Evolutionary conservation across 176 grass and related monocot genomes (phyloP).

Genomic region (Cenchrus americanus): DNA sequence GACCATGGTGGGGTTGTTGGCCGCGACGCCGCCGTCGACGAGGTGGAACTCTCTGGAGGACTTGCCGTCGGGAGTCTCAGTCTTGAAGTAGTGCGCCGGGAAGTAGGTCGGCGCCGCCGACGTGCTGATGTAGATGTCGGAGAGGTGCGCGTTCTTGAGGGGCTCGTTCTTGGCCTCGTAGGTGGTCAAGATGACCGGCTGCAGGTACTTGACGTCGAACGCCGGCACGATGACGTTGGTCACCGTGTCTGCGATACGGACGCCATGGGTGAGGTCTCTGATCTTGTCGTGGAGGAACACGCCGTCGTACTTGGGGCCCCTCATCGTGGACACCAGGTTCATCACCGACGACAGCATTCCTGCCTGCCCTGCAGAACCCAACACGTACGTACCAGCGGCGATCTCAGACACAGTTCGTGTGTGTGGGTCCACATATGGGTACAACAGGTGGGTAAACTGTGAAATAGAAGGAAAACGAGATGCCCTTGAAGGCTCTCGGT

Average conservation of each 20-base stretch:
- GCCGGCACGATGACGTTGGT: slow-evolving; percentile 66
- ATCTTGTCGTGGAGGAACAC: slow-evolving; percentile 58
- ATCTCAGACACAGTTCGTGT: too few relatives aligned
- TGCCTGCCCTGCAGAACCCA: neutral
- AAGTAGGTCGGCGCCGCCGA: slow-evolving; percentile 70
- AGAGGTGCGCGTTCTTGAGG: slow-evolving; percentile 60
- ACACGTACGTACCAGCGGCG: too few relatives aligned
- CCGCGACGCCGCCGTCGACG: slow-evolving; percentile 64
- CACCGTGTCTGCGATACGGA: slow-evolving; percentile 40
- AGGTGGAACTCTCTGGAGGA: slow-evolving; percentile 42
- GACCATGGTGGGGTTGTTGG: slow-evolving; percentile 66
- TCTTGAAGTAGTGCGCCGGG: slow-evolving; percentile 55
- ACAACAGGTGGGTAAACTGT: too few relatives aligned
- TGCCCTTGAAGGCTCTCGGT: too few relatives aligned
- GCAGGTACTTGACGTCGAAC: slow-evolving; percentile 59
- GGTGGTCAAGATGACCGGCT: slow-evolving; percentile 67
- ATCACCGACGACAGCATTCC: neutral
- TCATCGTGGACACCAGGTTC: neutral
- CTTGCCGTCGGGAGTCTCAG: neutral
- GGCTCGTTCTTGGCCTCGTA: slow-evolving; percentile 44
- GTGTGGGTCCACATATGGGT: too few relatives aligned
- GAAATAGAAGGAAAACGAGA: too few relatives aligned
- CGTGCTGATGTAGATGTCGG: slow-evolving; percentile 80
- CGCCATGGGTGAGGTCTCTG: slow-evolving; percentile 32
- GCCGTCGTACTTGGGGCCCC: slow-evolving; percentile 59